A percentile compares a stretch with the other conserved stretches of the same genome.
Conservation (phyloP, 108 stramenopile species). For the Cyclostephanos invisitatus region DNA sequence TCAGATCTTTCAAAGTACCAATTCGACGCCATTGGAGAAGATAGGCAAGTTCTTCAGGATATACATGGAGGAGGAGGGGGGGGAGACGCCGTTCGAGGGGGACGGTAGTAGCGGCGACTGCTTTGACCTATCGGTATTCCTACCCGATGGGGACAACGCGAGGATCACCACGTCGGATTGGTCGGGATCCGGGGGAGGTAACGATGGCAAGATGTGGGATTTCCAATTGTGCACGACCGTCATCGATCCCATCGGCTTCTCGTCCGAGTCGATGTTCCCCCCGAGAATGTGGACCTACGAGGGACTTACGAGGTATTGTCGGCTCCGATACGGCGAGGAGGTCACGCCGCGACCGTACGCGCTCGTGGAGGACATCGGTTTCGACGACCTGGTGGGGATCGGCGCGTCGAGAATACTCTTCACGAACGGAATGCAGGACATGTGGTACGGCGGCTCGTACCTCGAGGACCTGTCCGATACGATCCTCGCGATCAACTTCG, state of each 20-base stretch:
- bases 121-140: constrained; percentile 62
- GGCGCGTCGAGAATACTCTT: constrained; percentile 64
- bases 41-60: constrained; percentile 41
- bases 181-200: constrained; percentile 68
- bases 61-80: constrained; percentile 11
- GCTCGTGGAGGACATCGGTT: constrained; percentile 54
- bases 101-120: constrained; percentile 45
- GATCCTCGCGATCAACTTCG: constrained; percentile 70
- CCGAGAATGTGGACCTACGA: constrained; percentile 58
- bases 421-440: constrained; percentile 73
- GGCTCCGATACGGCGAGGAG: constrained; percentile 51
- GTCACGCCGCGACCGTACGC: constrained; percentile 61
- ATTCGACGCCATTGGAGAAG: constrained; percentile 29
- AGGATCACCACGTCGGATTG: constrained; percentile 67
- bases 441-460: constrained; percentile 57
- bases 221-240: constrained; percentile 71
- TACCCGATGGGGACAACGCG: constrained; percentile 64
- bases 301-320: constrained; percentile 58
- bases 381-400: constrained; percentile 55
- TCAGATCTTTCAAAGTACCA: constrained; percentile 51
- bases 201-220: constrained; percentile 73
- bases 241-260: constrained; percentile 72
- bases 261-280: constrained; percentile 71
- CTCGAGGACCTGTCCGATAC: constrained; percentile 49
- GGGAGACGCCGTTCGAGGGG: constrained; percentile 15